Percentiles rank a stretch among this genome's conserved stretches.
Evolutionary conservation across 108 stramenopile genomes (phyloP).

Genomic region (Stephanodiscus triporus): DNA sequence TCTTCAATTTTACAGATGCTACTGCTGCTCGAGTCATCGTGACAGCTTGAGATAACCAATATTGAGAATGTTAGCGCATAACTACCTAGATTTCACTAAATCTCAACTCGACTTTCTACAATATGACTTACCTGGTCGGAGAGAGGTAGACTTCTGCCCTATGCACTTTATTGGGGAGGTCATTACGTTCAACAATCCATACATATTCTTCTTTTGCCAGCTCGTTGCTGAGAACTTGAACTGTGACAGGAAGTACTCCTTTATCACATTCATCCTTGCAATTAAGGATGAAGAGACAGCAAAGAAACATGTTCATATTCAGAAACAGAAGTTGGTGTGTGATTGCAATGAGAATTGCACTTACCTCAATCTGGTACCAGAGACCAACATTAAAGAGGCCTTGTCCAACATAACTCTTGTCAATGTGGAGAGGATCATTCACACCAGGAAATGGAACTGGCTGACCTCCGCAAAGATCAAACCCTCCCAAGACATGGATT

Average conservation of each 20-base stretch:
- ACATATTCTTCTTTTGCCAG: background rate
- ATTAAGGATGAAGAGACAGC: background rate
- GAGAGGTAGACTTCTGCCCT: conserved; percentile 1
- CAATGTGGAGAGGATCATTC: background rate
- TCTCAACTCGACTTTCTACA: no score
- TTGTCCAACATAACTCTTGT: background rate
- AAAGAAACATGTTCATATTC: no score
- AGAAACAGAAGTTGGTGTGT: background rate
- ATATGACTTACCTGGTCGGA: no score
- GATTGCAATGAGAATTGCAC: background rate
- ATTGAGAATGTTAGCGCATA: background rate
- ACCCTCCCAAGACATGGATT: conserved; percentile 1
- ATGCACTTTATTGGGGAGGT: background rate
- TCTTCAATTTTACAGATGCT: background rate
- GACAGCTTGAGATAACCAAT: conserved; percentile 3
- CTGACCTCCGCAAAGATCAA: background rate
- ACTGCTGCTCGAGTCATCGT: background rate
- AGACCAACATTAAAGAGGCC: background rate
- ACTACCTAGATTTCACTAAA: no score
- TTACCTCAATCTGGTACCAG: conserved; percentile 15
- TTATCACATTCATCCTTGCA: conserved; percentile 6
- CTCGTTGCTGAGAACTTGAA: conserved; percentile 4
- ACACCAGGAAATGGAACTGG: conserved; percentile 7
- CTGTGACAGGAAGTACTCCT: background rate
- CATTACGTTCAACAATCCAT: background rate